phyloP scores from a whole-genome alignment of 2,329 filamentous ascomycete genomes.

The Botrytis pseudocinerea region DNA sequence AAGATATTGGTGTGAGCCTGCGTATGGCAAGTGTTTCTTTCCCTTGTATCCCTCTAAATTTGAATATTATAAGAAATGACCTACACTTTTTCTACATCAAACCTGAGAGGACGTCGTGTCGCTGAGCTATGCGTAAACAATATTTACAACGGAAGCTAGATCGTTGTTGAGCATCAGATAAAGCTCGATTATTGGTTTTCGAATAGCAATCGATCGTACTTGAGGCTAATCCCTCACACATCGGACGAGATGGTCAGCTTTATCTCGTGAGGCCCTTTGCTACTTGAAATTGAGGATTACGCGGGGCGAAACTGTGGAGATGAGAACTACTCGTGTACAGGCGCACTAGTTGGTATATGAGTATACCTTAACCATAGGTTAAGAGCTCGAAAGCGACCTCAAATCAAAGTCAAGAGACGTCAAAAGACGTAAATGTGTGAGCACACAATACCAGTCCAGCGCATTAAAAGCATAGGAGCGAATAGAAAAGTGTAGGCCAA shows the following conservation, averaged over 20 bases:
- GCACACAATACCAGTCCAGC: slow-evolving; percentile 24
- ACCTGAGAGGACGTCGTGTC: too few relatives aligned
- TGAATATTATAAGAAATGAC: not conserved
- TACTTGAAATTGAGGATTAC: not conserved
- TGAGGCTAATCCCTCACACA: not conserved
- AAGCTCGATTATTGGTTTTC: not conserved
- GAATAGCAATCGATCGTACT: too few relatives aligned
- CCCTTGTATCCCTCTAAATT: not conserved
- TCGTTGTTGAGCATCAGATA: not conserved
- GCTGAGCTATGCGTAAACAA: too few relatives aligned
- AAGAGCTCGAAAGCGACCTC: not conserved
- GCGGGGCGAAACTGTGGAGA: not conserved
- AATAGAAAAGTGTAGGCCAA: slow-evolving; percentile 27
- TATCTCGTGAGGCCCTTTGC: not conserved
- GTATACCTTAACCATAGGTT: not conserved
- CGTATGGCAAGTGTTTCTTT: slow-evolving; percentile 13
- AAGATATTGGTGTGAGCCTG: slow-evolving; percentile 20
- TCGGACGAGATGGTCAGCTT: not conserved
- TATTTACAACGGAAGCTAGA: not conserved
- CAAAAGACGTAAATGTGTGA: slow-evolving; percentile 12
- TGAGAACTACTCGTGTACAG: not conserved
- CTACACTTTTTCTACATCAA: not conserved
- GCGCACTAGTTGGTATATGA: not conserved
- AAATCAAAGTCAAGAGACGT: not conserved
- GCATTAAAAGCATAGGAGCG: slow-evolving; percentile 27